Conservation (phyloP, 768 basidiomycete species). For the Podaxis sp. region DNA sequence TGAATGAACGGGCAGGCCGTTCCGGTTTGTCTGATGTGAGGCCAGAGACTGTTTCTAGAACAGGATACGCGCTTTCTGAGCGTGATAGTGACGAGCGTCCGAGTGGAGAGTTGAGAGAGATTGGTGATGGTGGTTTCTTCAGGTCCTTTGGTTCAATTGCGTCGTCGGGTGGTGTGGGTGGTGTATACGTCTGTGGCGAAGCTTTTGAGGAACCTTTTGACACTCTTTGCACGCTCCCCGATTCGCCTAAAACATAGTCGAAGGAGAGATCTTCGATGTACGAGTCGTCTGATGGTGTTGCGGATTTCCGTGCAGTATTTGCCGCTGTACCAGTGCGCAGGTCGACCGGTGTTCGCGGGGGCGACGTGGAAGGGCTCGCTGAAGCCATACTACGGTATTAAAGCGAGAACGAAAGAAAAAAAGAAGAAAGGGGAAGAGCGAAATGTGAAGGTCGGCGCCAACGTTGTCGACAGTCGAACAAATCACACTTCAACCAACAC, state of each 20-base stretch:
- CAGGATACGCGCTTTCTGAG: constrained; percentile 62
- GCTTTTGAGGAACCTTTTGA: constrained; percentile 49
- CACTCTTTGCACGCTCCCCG: constrained; percentile 54
- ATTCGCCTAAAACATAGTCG: constrained; percentile 55
- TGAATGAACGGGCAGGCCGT: constrained; percentile 51
- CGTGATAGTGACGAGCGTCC: constrained; percentile 56
- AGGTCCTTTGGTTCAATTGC: background rate
- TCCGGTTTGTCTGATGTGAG: constrained; percentile 29
- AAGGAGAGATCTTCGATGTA: constrained; percentile 65
- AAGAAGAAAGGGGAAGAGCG: constrained; percentile 14
- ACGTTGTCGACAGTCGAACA: constrained; percentile 20
- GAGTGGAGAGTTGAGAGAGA: constrained; percentile 35
- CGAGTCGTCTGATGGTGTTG: constrained; percentile 51
- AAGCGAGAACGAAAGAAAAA: constrained; percentile 19
- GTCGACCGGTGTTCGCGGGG: constrained; percentile 40
- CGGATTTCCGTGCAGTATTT: constrained; percentile 19
- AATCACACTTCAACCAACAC: constrained; percentile 23
- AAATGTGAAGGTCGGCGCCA: constrained; percentile 25
- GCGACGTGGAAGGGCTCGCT: constrained; percentile 31
- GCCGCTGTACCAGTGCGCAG: constrained; percentile 17
- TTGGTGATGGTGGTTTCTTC: constrained; percentile 40
- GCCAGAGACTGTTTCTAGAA: constrained; percentile 31
- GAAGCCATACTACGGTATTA: constrained; percentile 23
- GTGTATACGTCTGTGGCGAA: constrained; percentile 44
- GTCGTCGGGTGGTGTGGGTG: constrained; percentile 35